Percentiles rank a stretch among this genome's conserved stretches.
These are phyloP conservation scores for Sclerotinia minor DNA, from an alignment of 2,329 filamentous ascomycete genomes.

Conservation along the genomic window DNA sequence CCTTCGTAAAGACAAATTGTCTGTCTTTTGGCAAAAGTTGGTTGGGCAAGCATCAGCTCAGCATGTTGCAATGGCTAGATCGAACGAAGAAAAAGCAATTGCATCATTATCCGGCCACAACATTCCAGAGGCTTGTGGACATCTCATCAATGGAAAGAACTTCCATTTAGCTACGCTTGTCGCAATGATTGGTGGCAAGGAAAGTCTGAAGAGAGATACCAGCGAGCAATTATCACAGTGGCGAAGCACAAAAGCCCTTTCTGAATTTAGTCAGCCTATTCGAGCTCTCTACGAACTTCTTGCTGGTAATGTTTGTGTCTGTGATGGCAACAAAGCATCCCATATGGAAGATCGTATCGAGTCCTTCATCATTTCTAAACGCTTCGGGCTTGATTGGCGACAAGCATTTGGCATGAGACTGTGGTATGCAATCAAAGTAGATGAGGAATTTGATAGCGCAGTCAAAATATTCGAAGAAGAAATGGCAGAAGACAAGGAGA, in stretches of 20 bases:
- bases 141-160: conserved; percentile 73
- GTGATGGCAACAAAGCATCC: conserved; percentile 72
- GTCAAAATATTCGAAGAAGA: conserved; percentile 74
- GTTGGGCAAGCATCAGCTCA: conserved; percentile 60
- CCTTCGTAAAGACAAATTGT: conserved; percentile 63
- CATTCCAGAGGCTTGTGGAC: conserved; percentile 77
- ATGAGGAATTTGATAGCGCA: conserved; percentile 70
- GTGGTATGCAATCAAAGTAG: conserved; percentile 76
- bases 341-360: conserved; percentile 73
- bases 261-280: conserved; percentile 82
- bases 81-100: conserved; percentile 80
- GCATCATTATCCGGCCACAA: conserved; percentile 76
- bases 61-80: conserved; percentile 58
- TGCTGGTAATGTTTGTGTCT: conserved; percentile 81
- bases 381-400: conserved; percentile 88
- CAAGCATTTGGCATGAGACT: conserved; percentile 88
- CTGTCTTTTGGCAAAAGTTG: conserved; percentile 64
- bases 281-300: conserved; percentile 88
- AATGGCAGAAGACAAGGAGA: conserved; percentile 67
- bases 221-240: conserved; percentile 78
- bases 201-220: conserved; percentile 71
- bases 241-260: conserved; percentile 78
- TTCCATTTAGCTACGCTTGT: conserved; percentile 83
- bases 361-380: conserved; percentile 78
- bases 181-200: conserved; percentile 75